Base-by-base conservation (phyloP, 2,329 filamentous ascomycete species). In the Fusarium chlamydosporum region DNA sequence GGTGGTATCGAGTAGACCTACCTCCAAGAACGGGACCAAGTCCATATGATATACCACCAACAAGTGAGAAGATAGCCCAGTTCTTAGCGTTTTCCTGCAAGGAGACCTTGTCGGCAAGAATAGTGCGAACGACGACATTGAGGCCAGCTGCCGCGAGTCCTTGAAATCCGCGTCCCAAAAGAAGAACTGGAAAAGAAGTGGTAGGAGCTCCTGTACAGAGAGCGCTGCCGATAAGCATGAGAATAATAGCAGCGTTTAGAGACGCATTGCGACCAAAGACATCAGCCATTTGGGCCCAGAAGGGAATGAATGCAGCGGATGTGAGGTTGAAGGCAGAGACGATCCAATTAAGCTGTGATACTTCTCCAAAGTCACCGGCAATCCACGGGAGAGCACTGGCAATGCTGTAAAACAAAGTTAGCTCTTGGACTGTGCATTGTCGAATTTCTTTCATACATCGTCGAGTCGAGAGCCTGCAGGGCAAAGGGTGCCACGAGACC, bases 301-400 rank as follows among this genome's bases (percentile, higher is more conserved):
- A 85, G 5, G 89, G 89, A 10, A 91, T 88, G 67, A 91, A 91
- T 2, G 89, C 85, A 2, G 89, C 89, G 0, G 87, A 87, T 1
- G 88, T 89, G 15, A 92, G 80, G 53, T 89, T 91, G 77, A 91
- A 92, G 8, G 88, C 82, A 0, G 89, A 89, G 18, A 91, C 86
- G 72, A 92, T 90, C 88, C 89, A 91, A 72, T 90, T 91, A 3
- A 90, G 81, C 70, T 89, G 85, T 18, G 85, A 82, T 6, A 88
- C 74, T 72, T 88, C 75, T 62, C 82, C 84, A 75, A 92, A 92
- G 72, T 91, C 86, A 1, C 84, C 81, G 4, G 89, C 89, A 47
- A 92, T 91, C 67, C 84, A 87, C 0, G 78, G 78, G 23, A 80
- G 63, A 5, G 79, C 79, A 31, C 77, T 79, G 7, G 79, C 78